Conservation (phyloP, 2,329 filamentous ascomycete genomes). For the Monilinia fructicola region DNA sequence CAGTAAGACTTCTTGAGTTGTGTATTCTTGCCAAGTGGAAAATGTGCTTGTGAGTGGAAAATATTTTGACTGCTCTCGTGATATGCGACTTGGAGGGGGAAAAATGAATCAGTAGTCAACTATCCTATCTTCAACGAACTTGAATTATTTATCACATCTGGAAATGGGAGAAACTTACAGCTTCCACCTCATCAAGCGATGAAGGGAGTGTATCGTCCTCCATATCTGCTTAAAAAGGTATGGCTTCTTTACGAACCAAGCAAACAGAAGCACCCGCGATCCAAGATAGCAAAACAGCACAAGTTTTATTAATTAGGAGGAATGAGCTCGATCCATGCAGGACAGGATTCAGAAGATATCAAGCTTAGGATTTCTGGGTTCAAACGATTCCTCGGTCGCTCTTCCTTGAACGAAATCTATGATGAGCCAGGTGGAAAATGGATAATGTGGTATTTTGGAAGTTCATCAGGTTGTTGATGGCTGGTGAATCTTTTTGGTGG, state of each 20-base stretch:
- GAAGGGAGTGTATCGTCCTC: conserved; percentile 32
- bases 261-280: conserved; percentile 3
- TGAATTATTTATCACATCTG: not conserved
- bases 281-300: conserved; percentile 4
- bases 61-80: conserved; percentile 5
- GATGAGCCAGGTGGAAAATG: not conserved
- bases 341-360: not conserved
- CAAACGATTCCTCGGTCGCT: not conserved
- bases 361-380: not conserved
- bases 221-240: conserved; percentile 10
- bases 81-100: not conserved
- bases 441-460: not conserved
- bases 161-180: conserved; percentile 30
- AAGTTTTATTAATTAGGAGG: conserved; percentile 9
- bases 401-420: not conserved
- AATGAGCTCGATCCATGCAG: conserved; percentile 10
- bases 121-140: not conserved
- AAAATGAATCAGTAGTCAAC: not conserved
- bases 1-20: not conserved
- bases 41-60: not conserved
- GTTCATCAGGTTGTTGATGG: not conserved
- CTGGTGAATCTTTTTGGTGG: not conserved
- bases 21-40: not conserved
- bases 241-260: not conserved
- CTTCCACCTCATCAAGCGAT: conserved; percentile 39